Percentiles rank a stretch among this genome's conserved stretches.
Evolutionary conservation across 2,329 filamentous ascomycete genomes (phyloP).

Genomic region (Akanthomyces muscarius): DNA sequence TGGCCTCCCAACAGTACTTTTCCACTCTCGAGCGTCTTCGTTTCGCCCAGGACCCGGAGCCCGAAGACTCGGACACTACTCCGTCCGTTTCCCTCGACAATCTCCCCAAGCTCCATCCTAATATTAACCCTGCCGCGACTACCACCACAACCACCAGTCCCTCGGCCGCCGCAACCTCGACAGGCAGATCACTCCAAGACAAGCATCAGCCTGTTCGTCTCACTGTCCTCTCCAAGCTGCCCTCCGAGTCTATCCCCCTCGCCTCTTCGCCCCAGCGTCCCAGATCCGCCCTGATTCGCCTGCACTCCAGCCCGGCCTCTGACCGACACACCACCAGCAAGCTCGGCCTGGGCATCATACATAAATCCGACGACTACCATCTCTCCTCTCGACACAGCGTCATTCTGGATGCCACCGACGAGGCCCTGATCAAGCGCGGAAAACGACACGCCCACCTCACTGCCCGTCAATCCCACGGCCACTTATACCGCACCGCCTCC

Average conservation of each 20-base stretch:
- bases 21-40: slow-evolving; percentile 67
- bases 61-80: slow-evolving; percentile 28
- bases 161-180: neutral
- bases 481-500: slow-evolving; percentile 11
- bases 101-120: slow-evolving; percentile 23
- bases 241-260: slow-evolving; percentile 8
- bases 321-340: slow-evolving; percentile 3
- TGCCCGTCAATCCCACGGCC: slow-evolving; percentile 1
- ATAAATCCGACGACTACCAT: slow-evolving; percentile 1
- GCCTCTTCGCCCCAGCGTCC: slow-evolving; percentile 5
- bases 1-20: slow-evolving; percentile 55
- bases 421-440: slow-evolving; percentile 25
- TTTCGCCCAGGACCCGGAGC: slow-evolving; percentile 49
- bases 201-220: slow-evolving; percentile 13
- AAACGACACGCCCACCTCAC: slow-evolving; percentile 25
- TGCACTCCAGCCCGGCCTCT: slow-evolving; percentile 4
- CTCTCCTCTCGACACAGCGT: slow-evolving; percentile 30
- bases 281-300: slow-evolving; percentile 14
- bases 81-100: slow-evolving; percentile 24
- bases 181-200: slow-evolving; percentile 12
- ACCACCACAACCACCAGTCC: slow-evolving; percentile 10
- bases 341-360: slow-evolving; percentile 6
- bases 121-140: slow-evolving; percentile 22
- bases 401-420: slow-evolving; percentile 30
- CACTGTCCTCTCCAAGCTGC: slow-evolving; percentile 12